Base-by-base conservation (phyloP, 768 basidiomycete species). In the Boletus tomentosulus region DNA sequence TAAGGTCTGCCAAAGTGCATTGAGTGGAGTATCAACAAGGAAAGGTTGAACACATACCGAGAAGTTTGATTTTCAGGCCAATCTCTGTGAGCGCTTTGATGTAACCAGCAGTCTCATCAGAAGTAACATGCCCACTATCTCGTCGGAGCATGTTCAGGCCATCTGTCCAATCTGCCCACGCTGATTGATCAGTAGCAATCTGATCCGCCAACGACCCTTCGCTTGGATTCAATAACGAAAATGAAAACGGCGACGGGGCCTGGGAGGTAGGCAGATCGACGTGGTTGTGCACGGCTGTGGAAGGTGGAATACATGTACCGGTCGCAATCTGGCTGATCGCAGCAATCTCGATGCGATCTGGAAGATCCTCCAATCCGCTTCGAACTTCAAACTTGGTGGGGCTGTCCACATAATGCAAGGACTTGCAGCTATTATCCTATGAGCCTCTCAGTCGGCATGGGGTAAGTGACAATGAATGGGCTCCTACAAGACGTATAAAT, bases 91-190 rank as follows among this genome's bases (percentile, higher is more conserved):
- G 73, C 9, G 87, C 85, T 63, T 89, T 81, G 11, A 96, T 87
- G 63, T 92, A 92, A 24, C 85, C 86, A 37, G 87, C 87, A 0
- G 93, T 94, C 70, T 93, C 89, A 58, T 85, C 80, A 4, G 92
- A 92, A 12, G 86, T 75, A 53, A 92, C 89, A 65, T 91, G 90
- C 8, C 89, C 87, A 16, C 89, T 84, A 59, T 89, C 89, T 48
- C 84, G 75, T 38, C 90, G 76, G 39, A 95, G 78, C 84, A 95
- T 89, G 62, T 91, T 91, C 68, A 96, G 66, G 4, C 92, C 93
- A 67, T 96, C 93, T 3, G 91, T 91, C 93, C 93, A 96, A 71
- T 96, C 93, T 15, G 90, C 87, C 87, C 89, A 94, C 16, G 86
- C 76, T 16, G 85, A 83, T 49, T 82, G 79, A 67, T 92, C 84